Percentiles rank a stretch among this genome's conserved stretches.
Conservation (phyloP, 345 rosid species). For the Carallia pectinifolia region DNA sequence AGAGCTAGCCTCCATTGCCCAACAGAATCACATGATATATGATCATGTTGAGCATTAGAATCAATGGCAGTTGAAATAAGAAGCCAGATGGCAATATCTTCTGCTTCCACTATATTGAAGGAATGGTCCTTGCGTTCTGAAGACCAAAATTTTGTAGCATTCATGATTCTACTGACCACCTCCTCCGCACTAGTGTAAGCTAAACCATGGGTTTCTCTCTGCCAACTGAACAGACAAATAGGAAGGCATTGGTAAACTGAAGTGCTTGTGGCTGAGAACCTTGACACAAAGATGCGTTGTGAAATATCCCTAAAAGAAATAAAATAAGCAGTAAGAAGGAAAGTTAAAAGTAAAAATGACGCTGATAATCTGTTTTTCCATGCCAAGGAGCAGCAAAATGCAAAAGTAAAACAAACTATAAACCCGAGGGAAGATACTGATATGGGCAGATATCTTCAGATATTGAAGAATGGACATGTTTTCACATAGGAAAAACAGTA, state of each 20-base stretch:
- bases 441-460: background rate
- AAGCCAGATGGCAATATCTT: slow-evolving; percentile 70
- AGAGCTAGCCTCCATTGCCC: slow-evolving; percentile 75
- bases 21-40: slow-evolving; percentile 30
- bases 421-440: background rate
- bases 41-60: slow-evolving; percentile 32
- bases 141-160: slow-evolving; percentile 47
- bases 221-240: slow-evolving; percentile 55
- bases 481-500: background rate
- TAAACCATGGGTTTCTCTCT: slow-evolving; percentile 31
- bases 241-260: slow-evolving; percentile 58
- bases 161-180: slow-evolving; percentile 40
- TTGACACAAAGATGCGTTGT: slow-evolving; percentile 48
- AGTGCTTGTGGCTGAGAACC: slow-evolving; percentile 52
- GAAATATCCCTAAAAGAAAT: slow-evolving; percentile 63
- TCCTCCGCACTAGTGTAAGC: slow-evolving; percentile 35
- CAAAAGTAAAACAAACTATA: background rate
- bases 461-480: background rate
- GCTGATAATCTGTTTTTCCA: no score
- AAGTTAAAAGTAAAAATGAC: background rate
- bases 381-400: background rate
- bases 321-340: background rate
- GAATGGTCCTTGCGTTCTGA: slow-evolving; percentile 38
- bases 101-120: slow-evolving; percentile 43
- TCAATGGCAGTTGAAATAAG: slow-evolving; percentile 50